phyloP scores from a whole-genome alignment of 2,329 filamentous ascomycete species.

The Clarireedia hainanense region DNA sequence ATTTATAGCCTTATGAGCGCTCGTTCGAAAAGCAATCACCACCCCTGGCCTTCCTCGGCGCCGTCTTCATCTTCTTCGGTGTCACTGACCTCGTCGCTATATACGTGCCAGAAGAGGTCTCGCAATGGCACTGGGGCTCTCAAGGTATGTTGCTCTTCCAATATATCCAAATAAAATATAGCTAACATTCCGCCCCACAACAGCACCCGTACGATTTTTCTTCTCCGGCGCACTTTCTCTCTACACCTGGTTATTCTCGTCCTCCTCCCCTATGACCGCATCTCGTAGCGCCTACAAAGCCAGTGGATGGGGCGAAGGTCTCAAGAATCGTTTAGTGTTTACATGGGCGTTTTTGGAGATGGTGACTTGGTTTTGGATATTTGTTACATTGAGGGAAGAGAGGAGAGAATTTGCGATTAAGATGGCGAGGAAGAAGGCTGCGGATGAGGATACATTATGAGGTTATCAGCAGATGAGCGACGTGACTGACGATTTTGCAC shows the following conservation, averaged over 20 bases:
- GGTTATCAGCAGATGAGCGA: background rate
- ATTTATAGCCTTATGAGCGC: slow-evolving; percentile 50
- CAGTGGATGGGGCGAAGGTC: slow-evolving; percentile 49
- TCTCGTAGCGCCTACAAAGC: slow-evolving; percentile 31
- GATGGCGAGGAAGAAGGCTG: slow-evolving; percentile 26
- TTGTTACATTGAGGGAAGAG: slow-evolving; percentile 63
- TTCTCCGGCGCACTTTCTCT: slow-evolving; percentile 53
- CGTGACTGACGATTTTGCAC: background rate
- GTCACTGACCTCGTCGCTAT: slow-evolving; percentile 58
- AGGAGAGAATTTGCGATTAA: slow-evolving; percentile 31
- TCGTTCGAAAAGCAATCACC: slow-evolving; percentile 62
- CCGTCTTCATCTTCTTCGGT: slow-evolving; percentile 54
- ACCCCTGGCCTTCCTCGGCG: slow-evolving; percentile 65
- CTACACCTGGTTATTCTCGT: slow-evolving; percentile 57
- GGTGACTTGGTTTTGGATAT: slow-evolving; percentile 81
- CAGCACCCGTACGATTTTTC: slow-evolving; percentile 55
- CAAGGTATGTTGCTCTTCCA: slow-evolving; percentile 58
- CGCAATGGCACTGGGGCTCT: slow-evolving; percentile 52
- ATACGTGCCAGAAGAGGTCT: slow-evolving; percentile 60
- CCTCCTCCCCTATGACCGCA: slow-evolving; percentile 42
- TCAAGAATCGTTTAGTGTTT: slow-evolving; percentile 82
- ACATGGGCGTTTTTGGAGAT: slow-evolving; percentile 79
- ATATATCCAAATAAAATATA: slow-evolving; percentile 25
- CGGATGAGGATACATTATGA: slow-evolving; percentile 30
- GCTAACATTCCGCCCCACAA: background rate